Percentiles rank a stretch among this genome's conserved stretches.
phyloP scores from a whole-genome alignment of 192 early-diverging fungal species.

The Radiomyces spectabilis region DNA sequence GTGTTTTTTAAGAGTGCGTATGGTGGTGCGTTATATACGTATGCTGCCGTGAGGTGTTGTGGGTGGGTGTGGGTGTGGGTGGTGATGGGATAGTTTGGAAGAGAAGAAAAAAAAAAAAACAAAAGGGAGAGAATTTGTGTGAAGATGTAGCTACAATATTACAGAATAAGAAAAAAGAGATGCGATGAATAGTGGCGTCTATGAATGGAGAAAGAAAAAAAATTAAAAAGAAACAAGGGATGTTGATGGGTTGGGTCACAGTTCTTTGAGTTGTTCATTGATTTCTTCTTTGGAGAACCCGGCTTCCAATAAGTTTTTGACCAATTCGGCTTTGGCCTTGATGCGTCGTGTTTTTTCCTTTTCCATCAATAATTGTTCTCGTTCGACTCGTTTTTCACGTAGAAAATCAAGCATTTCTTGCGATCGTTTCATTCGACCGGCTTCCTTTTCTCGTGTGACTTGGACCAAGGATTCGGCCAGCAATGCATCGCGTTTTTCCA shows the following conservation, averaged over 20 bases:
- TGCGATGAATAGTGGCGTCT: no score
- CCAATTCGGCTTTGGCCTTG: conserved; percentile 22
- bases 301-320: conserved; percentile 20
- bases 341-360: conserved; percentile 18
- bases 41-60: no score
- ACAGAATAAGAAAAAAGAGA: no score
- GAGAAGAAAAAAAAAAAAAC: no score
- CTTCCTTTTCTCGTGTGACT: conserved; percentile 25
- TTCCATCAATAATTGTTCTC: conserved; percentile 17
- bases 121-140: neutral
- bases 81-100: no score
- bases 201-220: neutral
- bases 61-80: no score
- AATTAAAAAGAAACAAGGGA: no score
- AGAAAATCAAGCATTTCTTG: conserved; percentile 24
- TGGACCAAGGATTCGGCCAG: conserved; percentile 17
- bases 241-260: no score
- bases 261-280: conserved; percentile 10
- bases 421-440: conserved; percentile 20
- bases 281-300: conserved; percentile 21
- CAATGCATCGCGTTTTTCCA: neutral
- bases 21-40: neutral
- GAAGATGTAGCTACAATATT: neutral
- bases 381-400: conserved; percentile 15
- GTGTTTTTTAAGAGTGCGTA: no score